phyloP scores from a whole-genome alignment of 2,329 filamentous ascomycete genomes.

The Drechmeria coniospora region DNA sequence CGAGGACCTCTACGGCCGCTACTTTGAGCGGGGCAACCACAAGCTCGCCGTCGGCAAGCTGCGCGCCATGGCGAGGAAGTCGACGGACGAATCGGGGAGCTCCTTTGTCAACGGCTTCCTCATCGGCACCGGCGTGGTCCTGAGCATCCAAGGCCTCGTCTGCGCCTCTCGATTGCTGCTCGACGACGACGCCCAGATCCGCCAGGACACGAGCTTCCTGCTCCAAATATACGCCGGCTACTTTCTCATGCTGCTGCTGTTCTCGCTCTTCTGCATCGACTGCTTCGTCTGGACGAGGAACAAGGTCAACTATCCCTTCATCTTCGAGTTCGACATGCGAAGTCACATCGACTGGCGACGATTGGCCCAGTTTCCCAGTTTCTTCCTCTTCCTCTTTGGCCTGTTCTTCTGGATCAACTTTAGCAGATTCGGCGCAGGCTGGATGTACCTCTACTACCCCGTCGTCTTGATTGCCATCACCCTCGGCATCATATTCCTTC shows the following conservation, averaged over 20 bases:
- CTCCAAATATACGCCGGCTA: conserved; percentile 89
- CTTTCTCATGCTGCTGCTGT: conserved; percentile 67
- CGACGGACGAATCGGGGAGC: conserved; percentile 37
- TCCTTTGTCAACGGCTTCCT: conserved; percentile 49
- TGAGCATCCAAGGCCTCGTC: conserved; percentile 49
- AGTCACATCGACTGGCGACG: conserved; percentile 83
- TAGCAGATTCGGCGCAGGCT: conserved; percentile 44
- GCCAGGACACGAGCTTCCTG: conserved; percentile 47
- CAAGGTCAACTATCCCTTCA: conserved; percentile 91
- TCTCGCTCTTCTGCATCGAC: conserved; percentile 71
- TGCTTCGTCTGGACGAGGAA: conserved; percentile 69
- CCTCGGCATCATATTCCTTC: conserved; percentile 55
- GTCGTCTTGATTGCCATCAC: conserved; percentile 62
- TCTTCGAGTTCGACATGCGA: conserved; percentile 88
- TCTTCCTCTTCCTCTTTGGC: conserved; percentile 65
- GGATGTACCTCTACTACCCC: conserved; percentile 74
- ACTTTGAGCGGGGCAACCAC: conserved; percentile 86
- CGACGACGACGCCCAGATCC: conserved; percentile 29
- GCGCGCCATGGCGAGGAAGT: conserved; percentile 50
- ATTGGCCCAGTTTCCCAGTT: conserved; percentile 70
- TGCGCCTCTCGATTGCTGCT: conserved; percentile 40
- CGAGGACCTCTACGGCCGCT: conserved; percentile 85
- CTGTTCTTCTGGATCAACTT: conserved; percentile 87
- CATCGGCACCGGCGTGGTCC: conserved; percentile 51
- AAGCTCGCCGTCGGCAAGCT: conserved; percentile 85